These are phyloP conservation scores for Neoboletus brunneissimus DNA, from an alignment of 768 basidiomycete species.

Conservation along the genomic window DNA sequence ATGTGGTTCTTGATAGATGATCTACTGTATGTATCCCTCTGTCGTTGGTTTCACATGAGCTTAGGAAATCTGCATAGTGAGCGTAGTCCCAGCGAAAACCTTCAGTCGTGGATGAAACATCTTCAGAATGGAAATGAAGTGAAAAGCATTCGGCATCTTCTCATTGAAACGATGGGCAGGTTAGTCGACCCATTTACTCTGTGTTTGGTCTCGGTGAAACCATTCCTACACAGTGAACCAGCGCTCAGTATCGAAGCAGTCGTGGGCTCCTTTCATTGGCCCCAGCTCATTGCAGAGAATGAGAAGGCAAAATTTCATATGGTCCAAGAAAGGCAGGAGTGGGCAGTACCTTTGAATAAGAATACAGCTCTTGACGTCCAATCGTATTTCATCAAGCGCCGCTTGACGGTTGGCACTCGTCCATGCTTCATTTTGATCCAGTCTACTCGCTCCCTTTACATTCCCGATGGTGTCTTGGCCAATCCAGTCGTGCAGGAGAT, in stretches of 20 bases:
- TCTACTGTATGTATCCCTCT: not conserved
- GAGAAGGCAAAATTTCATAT: not conserved
- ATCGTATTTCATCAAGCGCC: constrained; percentile 10
- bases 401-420: not conserved
- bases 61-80: not conserved
- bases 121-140: not conserved
- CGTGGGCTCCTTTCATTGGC: constrained; percentile 10
- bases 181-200: not conserved
- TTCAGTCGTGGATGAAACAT: not conserved
- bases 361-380: not conserved
- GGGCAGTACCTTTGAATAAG: not conserved
- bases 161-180: constrained; percentile 3
- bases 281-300: constrained; percentile 6
- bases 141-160: not conserved
- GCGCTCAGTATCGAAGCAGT: not conserved
- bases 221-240: not conserved
- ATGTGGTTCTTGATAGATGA: too few relatives aligned
- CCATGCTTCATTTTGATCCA: not conserved
- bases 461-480: constrained; percentile 10
- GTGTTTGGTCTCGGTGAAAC: not conserved
- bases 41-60: not conserved
- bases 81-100: not conserved
- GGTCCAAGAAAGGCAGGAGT: constrained; percentile 5
- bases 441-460: not conserved
- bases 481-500: constrained; percentile 8